Evolutionary conservation across 2,329 filamentous ascomycete species (phyloP).

Genomic region (Lachnellula suecica): DNA sequence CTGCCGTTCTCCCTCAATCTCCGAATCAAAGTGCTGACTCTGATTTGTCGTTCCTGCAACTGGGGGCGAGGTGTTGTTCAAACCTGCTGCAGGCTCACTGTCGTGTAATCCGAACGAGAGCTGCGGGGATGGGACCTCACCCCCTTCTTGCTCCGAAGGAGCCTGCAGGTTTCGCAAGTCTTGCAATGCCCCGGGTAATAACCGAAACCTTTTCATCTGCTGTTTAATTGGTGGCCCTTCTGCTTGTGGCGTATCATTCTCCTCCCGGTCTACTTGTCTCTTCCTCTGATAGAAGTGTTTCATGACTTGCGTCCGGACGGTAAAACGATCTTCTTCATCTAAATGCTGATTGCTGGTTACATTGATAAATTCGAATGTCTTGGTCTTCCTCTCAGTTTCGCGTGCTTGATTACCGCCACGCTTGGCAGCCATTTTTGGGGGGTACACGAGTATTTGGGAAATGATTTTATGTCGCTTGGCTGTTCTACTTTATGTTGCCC

Average conservation of each 20-base stretch:
- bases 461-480: too few relatives aligned
- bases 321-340: not conserved
- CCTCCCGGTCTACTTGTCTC: not conserved
- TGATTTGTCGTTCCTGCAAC: not conserved
- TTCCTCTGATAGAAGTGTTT: not conserved
- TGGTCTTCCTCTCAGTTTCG: too few relatives aligned
- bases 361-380: not conserved
- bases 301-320: not conserved
- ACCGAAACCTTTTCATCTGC: not conserved
- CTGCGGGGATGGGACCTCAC: not conserved
- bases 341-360: not conserved
- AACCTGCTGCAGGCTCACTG: not conserved
- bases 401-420: too few relatives aligned
- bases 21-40: not conserved
- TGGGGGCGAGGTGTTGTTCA: not conserved
- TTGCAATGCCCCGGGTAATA: not conserved
- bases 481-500: too few relatives aligned
- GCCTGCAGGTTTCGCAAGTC: not conserved
- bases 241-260: not conserved
- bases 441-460: too few relatives aligned
- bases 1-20: not conserved
- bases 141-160: not conserved
- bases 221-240: too few relatives aligned
- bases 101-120: not conserved
- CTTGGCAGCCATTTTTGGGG: too few relatives aligned